A percentile compares a stretch with the other conserved stretches of the same genome.
These are phyloP conservation scores for Torulaspora delbrueckii DNA, from an alignment of 805 yeast species.

Conservation along the genomic window DNA sequence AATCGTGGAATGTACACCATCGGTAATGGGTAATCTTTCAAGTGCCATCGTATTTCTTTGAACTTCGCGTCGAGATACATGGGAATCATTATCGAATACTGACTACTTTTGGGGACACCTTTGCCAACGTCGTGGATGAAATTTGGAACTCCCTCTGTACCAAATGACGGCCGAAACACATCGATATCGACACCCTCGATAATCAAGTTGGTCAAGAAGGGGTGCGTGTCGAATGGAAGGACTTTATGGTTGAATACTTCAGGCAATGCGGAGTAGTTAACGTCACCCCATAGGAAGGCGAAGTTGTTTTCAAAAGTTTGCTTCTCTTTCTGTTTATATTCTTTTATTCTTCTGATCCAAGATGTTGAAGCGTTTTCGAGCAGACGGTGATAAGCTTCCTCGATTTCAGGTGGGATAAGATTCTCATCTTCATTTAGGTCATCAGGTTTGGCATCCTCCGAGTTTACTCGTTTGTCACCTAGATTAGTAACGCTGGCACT, in stretches of 20 bases:
- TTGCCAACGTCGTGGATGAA: conserved; percentile 72
- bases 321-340: conserved; percentile 40
- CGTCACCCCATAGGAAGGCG: conserved; percentile 40
- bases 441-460: background rate
- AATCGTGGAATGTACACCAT: conserved; percentile 63
- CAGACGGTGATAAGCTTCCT: conserved; percentile 31
- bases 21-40: conserved; percentile 86
- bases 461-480: background rate
- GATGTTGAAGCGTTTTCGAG: conserved; percentile 49
- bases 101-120: conserved; percentile 69
- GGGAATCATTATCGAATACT: conserved; percentile 67
- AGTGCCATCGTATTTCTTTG: conserved; percentile 59
- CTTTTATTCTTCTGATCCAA: conserved; percentile 66
- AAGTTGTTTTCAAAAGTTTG: conserved; percentile 40
- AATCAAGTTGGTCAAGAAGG: conserved; percentile 50
- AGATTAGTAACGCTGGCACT: background rate
- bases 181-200: conserved; percentile 47
- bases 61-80: conserved; percentile 50
- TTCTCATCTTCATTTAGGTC: conserved; percentile 4
- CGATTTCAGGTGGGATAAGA: conserved; percentile 12
- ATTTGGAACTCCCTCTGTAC: conserved; percentile 48
- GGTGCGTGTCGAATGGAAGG: conserved; percentile 43
- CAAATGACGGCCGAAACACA: conserved; percentile 48
- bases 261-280: conserved; percentile 36
- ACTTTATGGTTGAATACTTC: conserved; percentile 42